Base-by-base conservation (phyloP, 2,329 filamentous ascomycete genomes). In the Monilinia aucupariae region DNA sequence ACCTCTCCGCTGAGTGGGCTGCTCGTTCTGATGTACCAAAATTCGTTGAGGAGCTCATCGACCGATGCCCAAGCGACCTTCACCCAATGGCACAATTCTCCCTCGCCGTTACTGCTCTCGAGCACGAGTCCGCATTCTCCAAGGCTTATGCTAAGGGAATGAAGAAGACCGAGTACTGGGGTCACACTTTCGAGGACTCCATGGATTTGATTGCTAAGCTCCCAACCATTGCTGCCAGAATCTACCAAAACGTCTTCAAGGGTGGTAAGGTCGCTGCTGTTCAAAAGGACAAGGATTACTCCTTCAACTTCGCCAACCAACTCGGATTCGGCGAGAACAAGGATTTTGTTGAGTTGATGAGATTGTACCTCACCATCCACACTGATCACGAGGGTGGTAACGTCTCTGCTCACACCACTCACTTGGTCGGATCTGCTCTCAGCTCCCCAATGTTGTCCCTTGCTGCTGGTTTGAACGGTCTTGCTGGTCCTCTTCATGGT, bases 231-330 rank as follows among this genome's bases (percentile, higher is more conserved):
- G 94, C 94, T 69, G 84, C 94, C 68, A 91, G 92, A 82, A 99
- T 99, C 85, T 99, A 99, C 88, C 94, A 96, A 84, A 99, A 99
- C 79, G 89, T 97, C 78, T 99, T 96, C 91, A 97, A 97, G 88
- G 94, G 96, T 76, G 94, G 94, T 82, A 97, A 97, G 88, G 93
- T 99, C 71, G 90, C 91, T 66, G 78, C 92, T 62, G 86, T 96
- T 78, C 88, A 97, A 85, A 96, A 96, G 85, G 93, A 97, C 83
- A 94, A 97, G 90, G 94, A 99, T 78, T 99, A 97, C 84, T 85
- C 88, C 74, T 99, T 89, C 90, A 99, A 99, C 89, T 90, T 99
- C 78, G 92, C 94, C 80, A 97, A 97, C 87, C 92, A 96, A 87
- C 91, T 99, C 73, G 94, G 94, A 75, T 99, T 94, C 78, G 90